A percentile compares a stretch with the other conserved stretches of the same genome.
phyloP scores from a whole-genome alignment of 495 filamentous ascomycete genomes.

The Jackrogersella multiformis region DNA sequence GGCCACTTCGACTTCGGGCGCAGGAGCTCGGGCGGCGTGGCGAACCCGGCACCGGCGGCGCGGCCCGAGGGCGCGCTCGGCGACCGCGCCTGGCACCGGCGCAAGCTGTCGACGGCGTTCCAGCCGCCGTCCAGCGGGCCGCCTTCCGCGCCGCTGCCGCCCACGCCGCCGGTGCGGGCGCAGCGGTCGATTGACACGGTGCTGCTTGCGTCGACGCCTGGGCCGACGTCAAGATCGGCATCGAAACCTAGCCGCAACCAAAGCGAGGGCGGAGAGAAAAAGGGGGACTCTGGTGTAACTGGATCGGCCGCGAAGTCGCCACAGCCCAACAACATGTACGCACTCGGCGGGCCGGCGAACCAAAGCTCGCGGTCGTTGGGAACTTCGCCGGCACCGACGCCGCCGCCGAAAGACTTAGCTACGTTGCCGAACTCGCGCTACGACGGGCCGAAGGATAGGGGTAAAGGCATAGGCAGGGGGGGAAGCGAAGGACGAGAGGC shows the following conservation, averaged over 20 bases:
- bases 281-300: not conserved
- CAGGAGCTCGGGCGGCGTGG: not conserved
- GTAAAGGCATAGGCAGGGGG: not conserved
- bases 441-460: not conserved
- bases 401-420: not conserved
- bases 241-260: not conserved
- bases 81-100: slow-evolving; percentile 42
- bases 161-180: slow-evolving; percentile 24
- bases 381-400: slow-evolving; percentile 6
- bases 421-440: not conserved
- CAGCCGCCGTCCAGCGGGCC: slow-evolving; percentile 37
- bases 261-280: not conserved
- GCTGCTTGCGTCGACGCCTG: not conserved
- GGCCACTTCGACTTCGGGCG: slow-evolving; percentile 12
- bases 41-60: slow-evolving; percentile 21
- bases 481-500: not conserved
- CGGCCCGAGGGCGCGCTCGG: slow-evolving; percentile 16
- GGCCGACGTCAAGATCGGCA: slow-evolving; percentile 1
- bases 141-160: slow-evolving; percentile 23
- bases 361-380: slow-evolving; percentile 19
- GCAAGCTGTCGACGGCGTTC: slow-evolving; percentile 31
- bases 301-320: not conserved
- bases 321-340: slow-evolving; percentile 1
- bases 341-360: slow-evolving; percentile 7
- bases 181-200: slow-evolving; percentile 22